phyloP scores from a whole-genome alignment of 2,329 filamentous ascomycete species.

The Rhinocladiella mackenziei region DNA sequence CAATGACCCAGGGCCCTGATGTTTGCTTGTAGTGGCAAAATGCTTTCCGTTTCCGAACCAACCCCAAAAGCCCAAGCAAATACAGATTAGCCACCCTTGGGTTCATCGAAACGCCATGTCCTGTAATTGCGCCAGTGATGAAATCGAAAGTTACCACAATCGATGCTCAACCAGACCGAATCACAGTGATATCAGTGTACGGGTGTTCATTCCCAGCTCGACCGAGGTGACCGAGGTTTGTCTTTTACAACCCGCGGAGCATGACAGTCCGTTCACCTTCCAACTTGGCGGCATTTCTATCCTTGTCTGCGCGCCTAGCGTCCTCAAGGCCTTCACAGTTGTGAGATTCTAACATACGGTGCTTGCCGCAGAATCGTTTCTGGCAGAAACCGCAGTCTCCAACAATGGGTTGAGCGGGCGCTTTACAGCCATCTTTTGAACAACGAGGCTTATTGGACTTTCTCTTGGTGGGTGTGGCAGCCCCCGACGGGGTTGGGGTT shows the following conservation, averaged over 20 bases:
- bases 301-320: conserved; percentile 96
- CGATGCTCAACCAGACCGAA: no score
- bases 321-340: conserved; percentile 90
- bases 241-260: conserved; percentile 74
- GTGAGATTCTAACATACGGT: conserved; percentile 89
- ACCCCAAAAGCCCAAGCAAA: background rate
- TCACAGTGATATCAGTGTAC: no score
- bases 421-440: conserved; percentile 83
- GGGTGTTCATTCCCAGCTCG: no score
- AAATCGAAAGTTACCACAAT: background rate
- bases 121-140: background rate
- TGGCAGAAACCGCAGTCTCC: conserved; percentile 95
- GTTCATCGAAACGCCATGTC: background rate
- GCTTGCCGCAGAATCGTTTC: conserved; percentile 91
- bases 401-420: conserved; percentile 84
- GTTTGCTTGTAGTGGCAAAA: no score
- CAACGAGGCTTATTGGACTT: conserved; percentile 63
- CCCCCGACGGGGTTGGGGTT: conserved; percentile 42
- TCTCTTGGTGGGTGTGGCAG: conserved; percentile 39
- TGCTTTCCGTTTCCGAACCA: background rate
- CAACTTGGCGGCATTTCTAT: conserved; percentile 87
- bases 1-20: no score
- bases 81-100: background rate
- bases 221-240: no score
- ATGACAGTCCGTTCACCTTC: conserved; percentile 90